Evolutionary conservation across 2,329 filamentous ascomycete species (phyloP).

Genomic region (Aspergillus nomiae): DNA sequence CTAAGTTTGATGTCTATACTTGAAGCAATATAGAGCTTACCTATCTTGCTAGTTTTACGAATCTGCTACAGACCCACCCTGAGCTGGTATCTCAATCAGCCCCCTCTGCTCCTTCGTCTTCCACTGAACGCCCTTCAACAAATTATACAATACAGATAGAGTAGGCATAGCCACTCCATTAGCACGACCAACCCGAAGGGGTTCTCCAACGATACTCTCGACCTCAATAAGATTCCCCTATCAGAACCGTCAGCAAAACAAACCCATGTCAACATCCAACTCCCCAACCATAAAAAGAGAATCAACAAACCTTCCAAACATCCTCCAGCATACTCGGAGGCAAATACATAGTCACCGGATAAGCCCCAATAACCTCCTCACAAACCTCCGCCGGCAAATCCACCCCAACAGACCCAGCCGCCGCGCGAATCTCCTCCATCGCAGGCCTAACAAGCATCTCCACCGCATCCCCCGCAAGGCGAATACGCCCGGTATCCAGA

Average conservation of each 20-base stretch:
- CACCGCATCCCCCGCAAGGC: constrained; percentile 46
- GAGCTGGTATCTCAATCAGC: not conserved
- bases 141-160: constrained; percentile 9
- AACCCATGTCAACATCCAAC: not conserved
- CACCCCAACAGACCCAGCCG: constrained; percentile 48
- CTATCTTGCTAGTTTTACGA: too few species aligned
- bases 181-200: constrained; percentile 51
- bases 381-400: constrained; percentile 48
- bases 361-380: constrained; percentile 47
- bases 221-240: constrained; percentile 58
- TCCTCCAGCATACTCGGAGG: constrained; percentile 32
- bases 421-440: constrained; percentile 49
- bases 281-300: not conserved
- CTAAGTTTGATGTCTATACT: too few species aligned
- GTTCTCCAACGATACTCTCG: constrained; percentile 58
- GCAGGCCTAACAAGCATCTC: constrained; percentile 54
- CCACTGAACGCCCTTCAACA: constrained; percentile 8
- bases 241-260: not conserved
- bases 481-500: constrained; percentile 55
- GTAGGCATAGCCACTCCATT: constrained; percentile 46
- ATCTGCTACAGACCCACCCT: not conserved
- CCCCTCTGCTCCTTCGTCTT: not conserved
- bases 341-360: constrained; percentile 51
- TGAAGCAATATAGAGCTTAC: too few species aligned
- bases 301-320: constrained; percentile 41